Conservation (phyloP, 2,329 filamentous ascomycete species). For the Trichoderma afroharzianum region DNA sequence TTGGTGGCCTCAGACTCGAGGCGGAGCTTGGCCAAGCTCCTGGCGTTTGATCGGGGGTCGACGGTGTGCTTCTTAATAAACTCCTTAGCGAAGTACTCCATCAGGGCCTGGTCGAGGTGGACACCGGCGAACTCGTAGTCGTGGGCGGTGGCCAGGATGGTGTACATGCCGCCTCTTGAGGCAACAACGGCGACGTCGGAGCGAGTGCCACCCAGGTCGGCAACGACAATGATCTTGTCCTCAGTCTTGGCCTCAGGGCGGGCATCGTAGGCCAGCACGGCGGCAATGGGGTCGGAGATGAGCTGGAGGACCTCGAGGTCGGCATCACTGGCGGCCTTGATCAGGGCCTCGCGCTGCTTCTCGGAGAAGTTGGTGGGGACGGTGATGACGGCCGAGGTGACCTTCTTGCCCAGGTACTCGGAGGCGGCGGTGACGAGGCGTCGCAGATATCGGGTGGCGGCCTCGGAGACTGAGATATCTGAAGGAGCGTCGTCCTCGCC, state of each 20-base stretch:
- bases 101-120: constrained; percentile 82
- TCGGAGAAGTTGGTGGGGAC: constrained; percentile 92
- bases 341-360: constrained; percentile 77
- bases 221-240: constrained; percentile 90
- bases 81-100: constrained; percentile 97
- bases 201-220: constrained; percentile 87
- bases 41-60: constrained; percentile 78
- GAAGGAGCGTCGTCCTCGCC: constrained; percentile 57
- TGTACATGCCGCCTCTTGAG: constrained; percentile 93
- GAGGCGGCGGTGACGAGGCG: constrained; percentile 79
- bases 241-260: constrained; percentile 67
- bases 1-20: constrained; percentile 87
- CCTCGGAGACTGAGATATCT: constrained; percentile 72
- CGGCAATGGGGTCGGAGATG: constrained; percentile 85
- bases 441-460: constrained; percentile 78
- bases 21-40: constrained; percentile 86
- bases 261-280: constrained; percentile 87
- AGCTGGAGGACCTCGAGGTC: constrained; percentile 88
- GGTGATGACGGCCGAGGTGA: constrained; percentile 92
- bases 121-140: constrained; percentile 91
- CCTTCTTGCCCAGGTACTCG: constrained; percentile 87
- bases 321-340: constrained; percentile 72
- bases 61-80: constrained; percentile 95
- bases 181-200: constrained; percentile 89
- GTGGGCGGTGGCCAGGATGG: constrained; percentile 85